Evolutionary conservation across 2,329 filamentous ascomycete genomes (phyloP).

Genomic region (Alternaria sp.): DNA sequence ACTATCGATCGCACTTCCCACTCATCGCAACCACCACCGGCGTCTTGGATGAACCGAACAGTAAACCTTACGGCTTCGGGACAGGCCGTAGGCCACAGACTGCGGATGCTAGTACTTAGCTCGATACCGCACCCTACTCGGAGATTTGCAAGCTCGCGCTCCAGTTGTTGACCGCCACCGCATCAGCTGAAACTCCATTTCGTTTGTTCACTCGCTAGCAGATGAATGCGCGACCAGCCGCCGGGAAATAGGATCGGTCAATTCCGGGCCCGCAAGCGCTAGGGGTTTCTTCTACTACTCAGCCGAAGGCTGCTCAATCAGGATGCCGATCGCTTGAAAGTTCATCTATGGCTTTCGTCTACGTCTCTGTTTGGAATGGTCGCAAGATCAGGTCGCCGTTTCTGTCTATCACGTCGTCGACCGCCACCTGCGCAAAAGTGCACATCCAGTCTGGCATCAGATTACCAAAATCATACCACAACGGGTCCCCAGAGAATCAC

Average conservation of each 20-base stretch:
- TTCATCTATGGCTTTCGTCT: conserved; percentile 1
- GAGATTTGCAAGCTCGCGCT: conserved; percentile 4
- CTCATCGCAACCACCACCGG: background rate
- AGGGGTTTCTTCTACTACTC: conserved; percentile 4
- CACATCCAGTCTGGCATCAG: background rate
- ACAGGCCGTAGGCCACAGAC: conserved; percentile 9
- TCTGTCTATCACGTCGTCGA: background rate
- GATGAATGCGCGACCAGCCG: background rate
- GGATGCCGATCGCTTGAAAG: conserved; percentile 12
- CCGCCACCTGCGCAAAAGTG: background rate
- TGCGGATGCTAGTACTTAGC: background rate
- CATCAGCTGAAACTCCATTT: conserved; percentile 2
- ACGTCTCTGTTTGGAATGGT: conserved; percentile 9
- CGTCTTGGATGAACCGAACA: conserved; percentile 6
- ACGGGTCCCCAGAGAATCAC: conserved; percentile 1
- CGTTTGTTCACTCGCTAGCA: background rate
- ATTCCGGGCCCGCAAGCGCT: background rate
- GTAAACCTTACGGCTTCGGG: conserved; percentile 10
- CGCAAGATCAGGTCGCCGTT: background rate
- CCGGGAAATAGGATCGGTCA: background rate
- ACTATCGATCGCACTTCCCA: conserved; percentile 10
- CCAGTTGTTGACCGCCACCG: conserved; percentile 6
- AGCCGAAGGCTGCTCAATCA: conserved; percentile 8
- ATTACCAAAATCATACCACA: background rate
- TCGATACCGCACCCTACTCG: background rate